Evolutionary conservation across 2,329 filamentous ascomycete species (phyloP), one percentile per base, ranked within the genome.

Genomic region (Proliferodiscus dingleyae): DNA sequence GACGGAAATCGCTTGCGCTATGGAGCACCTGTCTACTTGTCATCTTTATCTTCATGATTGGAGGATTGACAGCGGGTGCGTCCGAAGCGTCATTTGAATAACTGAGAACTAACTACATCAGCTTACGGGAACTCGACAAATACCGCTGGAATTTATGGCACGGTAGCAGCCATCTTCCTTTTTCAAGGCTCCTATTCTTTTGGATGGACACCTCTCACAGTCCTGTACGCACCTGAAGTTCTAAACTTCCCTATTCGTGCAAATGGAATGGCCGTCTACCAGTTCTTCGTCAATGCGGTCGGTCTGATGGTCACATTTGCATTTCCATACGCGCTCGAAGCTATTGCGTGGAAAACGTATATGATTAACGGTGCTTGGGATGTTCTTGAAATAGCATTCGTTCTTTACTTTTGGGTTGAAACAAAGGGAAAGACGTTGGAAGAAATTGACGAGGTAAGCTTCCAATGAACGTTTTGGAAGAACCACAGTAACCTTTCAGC

Each of bases 11-110:
- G 1, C 69, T 66, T 1, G 70, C 69, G 3, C 53, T 71, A 4
- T 48, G 68, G 8, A 69, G 67, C 0, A 64, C 70, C 37, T 45
- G 46, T 10, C 52, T 69, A 9, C 52, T 72, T 5, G 64, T 67
- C 2, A 42, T 69, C 16, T 74, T 68, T 30, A 66, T 78, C 1
- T 77, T 77, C 52, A 63, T 77, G 42, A 69, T 77, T 30, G 74
- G 74, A 2, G 71, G 65, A 2, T 59, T 79, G 75, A 80, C 52
- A 77, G 81, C 41, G 64, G 71, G 67, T 65, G 18, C 47, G n/a
- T 13, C 55, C 16, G 68, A 63, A 13, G 26, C 28, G 6, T 11
- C 7, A 8, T 16, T 6, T 11, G 26, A 13, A 28, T 7, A 28
- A 13, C 26, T 28, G 26, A 28, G 13, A 28, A 10, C n/a, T n/a